phyloP scores from a whole-genome alignment of 805 yeast species.

The Saturnispora sekii region DNA sequence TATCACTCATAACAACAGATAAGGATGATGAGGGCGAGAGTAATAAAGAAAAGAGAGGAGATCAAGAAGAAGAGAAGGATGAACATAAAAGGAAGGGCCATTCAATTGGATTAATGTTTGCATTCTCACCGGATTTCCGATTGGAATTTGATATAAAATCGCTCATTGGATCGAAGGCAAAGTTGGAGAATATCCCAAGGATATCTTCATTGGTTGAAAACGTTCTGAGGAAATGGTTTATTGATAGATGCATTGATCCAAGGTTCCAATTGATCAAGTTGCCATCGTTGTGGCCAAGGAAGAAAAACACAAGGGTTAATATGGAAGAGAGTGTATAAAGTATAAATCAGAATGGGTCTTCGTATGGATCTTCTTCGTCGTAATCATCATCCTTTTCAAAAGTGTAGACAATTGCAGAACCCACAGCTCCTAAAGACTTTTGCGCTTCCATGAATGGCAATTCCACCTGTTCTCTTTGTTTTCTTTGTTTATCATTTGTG shows the following conservation, averaged over 20 bases:
- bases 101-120: slow-evolving; percentile 68
- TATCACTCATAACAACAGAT: slow-evolving; percentile 46
- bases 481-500: slow-evolving; percentile 63
- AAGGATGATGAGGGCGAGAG: slow-evolving; percentile 15
- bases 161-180: slow-evolving; percentile 84
- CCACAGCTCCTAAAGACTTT: slow-evolving; percentile 49
- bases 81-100: slow-evolving; percentile 11
- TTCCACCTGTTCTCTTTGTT: slow-evolving; percentile 77
- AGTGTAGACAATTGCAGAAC: slow-evolving; percentile 94
- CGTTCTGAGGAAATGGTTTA: slow-evolving; percentile 78
- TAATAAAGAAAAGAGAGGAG: slow-evolving; percentile 21
- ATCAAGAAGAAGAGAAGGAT: slow-evolving; percentile 16
- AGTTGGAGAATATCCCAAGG: slow-evolving; percentile 88
- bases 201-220: slow-evolving; percentile 76
- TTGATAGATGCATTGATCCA: slow-evolving; percentile 90
- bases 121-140: slow-evolving; percentile 85
- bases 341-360: slow-evolving; percentile 51
- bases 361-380: slow-evolving; percentile 97
- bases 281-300: slow-evolving; percentile 83
- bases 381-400: slow-evolving; percentile 96
- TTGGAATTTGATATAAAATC: slow-evolving; percentile 85
- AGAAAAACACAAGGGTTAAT: slow-evolving; percentile 39
- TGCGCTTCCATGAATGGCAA: slow-evolving; percentile 92
- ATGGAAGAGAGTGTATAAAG: slow-evolving; percentile 2
- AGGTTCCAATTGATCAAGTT: slow-evolving; percentile 75